These are phyloP conservation scores for Fusarium robinianum DNA, from an alignment of 2,329 filamentous ascomycete species.

Conservation along the genomic window DNA sequence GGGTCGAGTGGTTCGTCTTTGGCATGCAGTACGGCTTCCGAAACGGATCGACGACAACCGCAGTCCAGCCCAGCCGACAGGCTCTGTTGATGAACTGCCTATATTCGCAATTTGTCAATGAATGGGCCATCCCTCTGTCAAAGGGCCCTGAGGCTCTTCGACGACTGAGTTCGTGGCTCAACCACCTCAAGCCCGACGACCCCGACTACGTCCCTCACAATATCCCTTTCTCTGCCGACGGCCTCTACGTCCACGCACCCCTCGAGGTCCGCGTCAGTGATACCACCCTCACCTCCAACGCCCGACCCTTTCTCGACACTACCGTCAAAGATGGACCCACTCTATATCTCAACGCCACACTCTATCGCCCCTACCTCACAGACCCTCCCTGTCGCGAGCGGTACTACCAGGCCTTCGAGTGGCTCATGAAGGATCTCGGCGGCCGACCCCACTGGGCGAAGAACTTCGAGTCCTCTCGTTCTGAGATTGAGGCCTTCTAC, in stretches of 20 bases:
- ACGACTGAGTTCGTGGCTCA: slow-evolving; percentile 85
- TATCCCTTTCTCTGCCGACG: slow-evolving; percentile 81
- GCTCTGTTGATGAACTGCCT: slow-evolving; percentile 95
- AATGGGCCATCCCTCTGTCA: slow-evolving; percentile 89
- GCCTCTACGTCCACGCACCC: slow-evolving; percentile 84
- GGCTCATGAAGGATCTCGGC: slow-evolving; percentile 83
- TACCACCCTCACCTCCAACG: slow-evolving; percentile 51
- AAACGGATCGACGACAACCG: slow-evolving; percentile 68
- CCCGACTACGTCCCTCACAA: slow-evolving; percentile 64
- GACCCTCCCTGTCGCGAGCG: slow-evolving; percentile 76
- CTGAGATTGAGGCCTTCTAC: slow-evolving; percentile 70
- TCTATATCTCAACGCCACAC: slow-evolving; percentile 85
- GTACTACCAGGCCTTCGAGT: slow-evolving; percentile 91
- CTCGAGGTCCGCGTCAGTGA: slow-evolving; percentile 88
- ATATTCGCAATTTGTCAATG: slow-evolving; percentile 98
- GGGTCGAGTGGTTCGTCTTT: slow-evolving; percentile 95
- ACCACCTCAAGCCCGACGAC: slow-evolving; percentile 64
- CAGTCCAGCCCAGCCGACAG: slow-evolving; percentile 76
- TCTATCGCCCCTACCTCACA: slow-evolving; percentile 79
- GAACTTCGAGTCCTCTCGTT: slow-evolving; percentile 71
- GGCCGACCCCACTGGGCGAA: slow-evolving; percentile 91
- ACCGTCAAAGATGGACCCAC: slow-evolving; percentile 71
- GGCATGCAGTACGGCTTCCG: slow-evolving; percentile 96
- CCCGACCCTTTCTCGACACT: slow-evolving; percentile 66
- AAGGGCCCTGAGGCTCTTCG: slow-evolving; percentile 85